These are phyloP conservation scores for Ogataea corticis DNA, from an alignment of 805 yeast genomes.

Conservation along the genomic window DNA sequence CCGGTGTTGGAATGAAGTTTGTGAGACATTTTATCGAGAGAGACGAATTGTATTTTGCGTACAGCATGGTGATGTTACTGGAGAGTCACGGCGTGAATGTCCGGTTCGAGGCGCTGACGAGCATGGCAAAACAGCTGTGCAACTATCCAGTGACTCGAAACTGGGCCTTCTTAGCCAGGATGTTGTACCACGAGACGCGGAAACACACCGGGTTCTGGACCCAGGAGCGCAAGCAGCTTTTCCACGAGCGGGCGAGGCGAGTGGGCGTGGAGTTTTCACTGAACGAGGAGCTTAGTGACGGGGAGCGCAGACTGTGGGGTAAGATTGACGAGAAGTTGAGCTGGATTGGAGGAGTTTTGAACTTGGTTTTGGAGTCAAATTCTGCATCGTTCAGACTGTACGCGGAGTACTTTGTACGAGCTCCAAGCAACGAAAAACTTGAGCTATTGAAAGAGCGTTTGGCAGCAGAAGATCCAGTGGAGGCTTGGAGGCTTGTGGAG, in stretches of 20 bases:
- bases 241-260: neutral
- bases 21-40: conserved; percentile 1
- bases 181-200: conserved; percentile 1
- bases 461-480: neutral
- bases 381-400: conserved; percentile 2
- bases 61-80: neutral
- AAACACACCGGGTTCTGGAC: conserved; percentile 6
- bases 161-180: neutral
- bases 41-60: conserved; percentile 6
- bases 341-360: conserved; percentile 1
- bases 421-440: neutral
- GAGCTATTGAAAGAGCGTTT: neutral
- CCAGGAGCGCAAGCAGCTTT: neutral
- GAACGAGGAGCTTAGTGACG: neutral
- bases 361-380: conserved; percentile 2
- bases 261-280: neutral
- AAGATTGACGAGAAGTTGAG: neutral
- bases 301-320: neutral
- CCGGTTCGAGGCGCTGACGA: neutral
- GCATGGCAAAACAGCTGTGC: conserved; percentile 2
- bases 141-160: conserved; percentile 3
- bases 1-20: neutral
- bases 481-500: conserved; percentile 5
- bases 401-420: conserved; percentile 1
- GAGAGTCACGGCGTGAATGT: neutral